Percentiles rank a stretch among this genome's conserved stretches.
Evolutionary conservation across 2,329 filamentous ascomycete genomes (phyloP).

Genomic region (Cercospora sesami): DNA sequence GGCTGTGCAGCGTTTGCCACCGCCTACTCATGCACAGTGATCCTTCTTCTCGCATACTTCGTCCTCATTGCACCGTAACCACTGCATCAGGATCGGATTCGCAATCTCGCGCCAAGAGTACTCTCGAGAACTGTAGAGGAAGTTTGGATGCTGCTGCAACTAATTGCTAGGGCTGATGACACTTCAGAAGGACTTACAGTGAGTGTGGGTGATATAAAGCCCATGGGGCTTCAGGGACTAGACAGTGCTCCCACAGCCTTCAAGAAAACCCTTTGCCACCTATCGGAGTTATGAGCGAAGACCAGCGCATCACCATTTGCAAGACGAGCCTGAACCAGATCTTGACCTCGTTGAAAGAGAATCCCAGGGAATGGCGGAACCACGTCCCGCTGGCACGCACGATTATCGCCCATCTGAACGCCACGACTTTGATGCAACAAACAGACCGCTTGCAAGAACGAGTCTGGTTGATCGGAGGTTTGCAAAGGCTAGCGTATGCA

Average conservation of each 20-base stretch:
- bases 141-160: conserved; percentile 1
- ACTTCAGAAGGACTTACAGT: not conserved
- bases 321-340: conserved; percentile 39
- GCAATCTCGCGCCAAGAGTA: not conserved
- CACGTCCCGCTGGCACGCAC: conserved; percentile 40
- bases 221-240: not conserved
- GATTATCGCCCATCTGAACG: conserved; percentile 43
- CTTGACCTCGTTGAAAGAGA: conserved; percentile 36
- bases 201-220: not conserved
- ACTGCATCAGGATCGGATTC: not conserved
- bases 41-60: not conserved
- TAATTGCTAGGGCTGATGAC: not conserved
- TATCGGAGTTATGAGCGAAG: conserved; percentile 30
- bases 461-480: conserved; percentile 45
- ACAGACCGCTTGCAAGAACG: conserved; percentile 42
- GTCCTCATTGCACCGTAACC: not conserved
- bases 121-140: not conserved
- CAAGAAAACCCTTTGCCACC: not conserved
- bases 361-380: conserved; percentile 34
- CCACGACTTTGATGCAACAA: conserved; percentile 43
- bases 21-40: not conserved
- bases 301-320: conserved; percentile 35
- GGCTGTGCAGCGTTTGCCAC: conserved; percentile 2
- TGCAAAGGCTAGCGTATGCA: conserved; percentile 53
- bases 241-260: not conserved